phyloP scores from a whole-genome alignment of 129 eudicot genomes.

The Dittrichia graveolens region DNA sequence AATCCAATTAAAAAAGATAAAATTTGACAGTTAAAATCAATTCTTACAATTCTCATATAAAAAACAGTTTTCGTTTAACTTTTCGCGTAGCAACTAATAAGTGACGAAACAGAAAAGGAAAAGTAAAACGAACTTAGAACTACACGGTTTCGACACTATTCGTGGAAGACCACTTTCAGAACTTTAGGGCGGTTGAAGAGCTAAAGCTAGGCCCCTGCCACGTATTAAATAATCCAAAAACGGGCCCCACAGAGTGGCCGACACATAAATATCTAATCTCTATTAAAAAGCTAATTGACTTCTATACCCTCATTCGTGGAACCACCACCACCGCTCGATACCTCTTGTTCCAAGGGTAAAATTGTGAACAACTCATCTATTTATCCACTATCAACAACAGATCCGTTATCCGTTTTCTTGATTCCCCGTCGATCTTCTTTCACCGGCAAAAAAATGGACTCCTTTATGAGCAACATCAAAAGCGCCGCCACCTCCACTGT shows the following conservation, averaged over 20 bases:
- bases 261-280: constrained; percentile 7
- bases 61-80: too few species aligned
- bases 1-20: too few species aligned
- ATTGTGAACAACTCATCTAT: constrained; percentile 20
- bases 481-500: constrained; percentile 23
- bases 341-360: constrained; percentile 19
- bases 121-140: too few species aligned
- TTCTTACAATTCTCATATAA: too few species aligned
- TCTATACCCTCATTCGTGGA: constrained; percentile 20
- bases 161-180: neutral
- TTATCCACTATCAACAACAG: neutral
- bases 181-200: too few species aligned
- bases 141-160: constrained; percentile 10
- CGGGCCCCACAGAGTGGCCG: constrained; percentile 25
- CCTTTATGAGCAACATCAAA: constrained; percentile 31
- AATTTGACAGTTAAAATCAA: too few species aligned
- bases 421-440: neutral
- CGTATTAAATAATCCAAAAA: neutral
- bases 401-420: neutral
- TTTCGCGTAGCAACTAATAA: too few species aligned
- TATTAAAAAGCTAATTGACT: neutral
- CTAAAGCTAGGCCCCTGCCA: constrained; percentile 1
- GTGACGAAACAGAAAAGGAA: too few species aligned
- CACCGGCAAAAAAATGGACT: constrained; percentile 34
- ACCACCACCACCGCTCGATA: constrained; percentile 10